Base-by-base conservation (phyloP, 2,329 filamentous ascomycete species). In the Leptographium flavum region DNA sequence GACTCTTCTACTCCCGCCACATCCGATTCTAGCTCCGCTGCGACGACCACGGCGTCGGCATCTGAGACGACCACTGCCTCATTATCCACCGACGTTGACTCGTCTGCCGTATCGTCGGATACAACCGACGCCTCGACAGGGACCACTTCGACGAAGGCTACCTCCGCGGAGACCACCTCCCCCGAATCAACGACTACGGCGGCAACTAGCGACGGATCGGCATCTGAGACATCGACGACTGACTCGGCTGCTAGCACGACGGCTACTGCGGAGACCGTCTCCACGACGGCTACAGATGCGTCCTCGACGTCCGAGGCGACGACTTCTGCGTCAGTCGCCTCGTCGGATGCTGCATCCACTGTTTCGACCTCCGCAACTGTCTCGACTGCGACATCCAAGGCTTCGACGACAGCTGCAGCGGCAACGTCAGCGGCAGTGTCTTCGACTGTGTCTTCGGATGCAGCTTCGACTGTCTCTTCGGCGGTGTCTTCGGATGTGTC, bases 201-300 rank as follows among this genome's bases (percentile, higher is more conserved):
- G 14, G 17, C 38, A n/a, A n/a, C n/a, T n/a, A n/a, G n/a, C n/a
- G n/a, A n/a, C n/a, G n/a, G n/a, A n/a, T n/a, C n/a, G n/a, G n/a
- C n/a, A n/a, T n/a, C n/a, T n/a, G n/a, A n/a, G 14, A 42, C 48
- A n/a, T 39, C 45, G n/a, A 43, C 48, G 13, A 39, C n/a, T 21
- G 21, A n/a, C n/a, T n/a, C n/a, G n/a, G n/a, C n/a, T n/a, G n/a
- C n/a, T n/a, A n/a, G n/a, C n/a, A n/a, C n/a, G n/a, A n/a, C n/a
- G n/a, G n/a, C n/a, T n/a, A n/a, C n/a, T n/a, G n/a, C n/a, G n/a
- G n/a, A n/a, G n/a, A n/a, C n/a, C n/a, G n/a, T n/a, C n/a, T n/a
- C 35, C n/a, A 37, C 35, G 10, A 23, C 35, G 4, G 14, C 35
- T 5, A 37, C 28, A 14, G 28, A 30, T 14, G 14, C 28, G 28